Percentiles rank a stretch among this genome's conserved stretches.
phyloP scores from a whole-genome alignment of 2,329 filamentous ascomycete genomes.

The Verticillium nonalfalfae region DNA sequence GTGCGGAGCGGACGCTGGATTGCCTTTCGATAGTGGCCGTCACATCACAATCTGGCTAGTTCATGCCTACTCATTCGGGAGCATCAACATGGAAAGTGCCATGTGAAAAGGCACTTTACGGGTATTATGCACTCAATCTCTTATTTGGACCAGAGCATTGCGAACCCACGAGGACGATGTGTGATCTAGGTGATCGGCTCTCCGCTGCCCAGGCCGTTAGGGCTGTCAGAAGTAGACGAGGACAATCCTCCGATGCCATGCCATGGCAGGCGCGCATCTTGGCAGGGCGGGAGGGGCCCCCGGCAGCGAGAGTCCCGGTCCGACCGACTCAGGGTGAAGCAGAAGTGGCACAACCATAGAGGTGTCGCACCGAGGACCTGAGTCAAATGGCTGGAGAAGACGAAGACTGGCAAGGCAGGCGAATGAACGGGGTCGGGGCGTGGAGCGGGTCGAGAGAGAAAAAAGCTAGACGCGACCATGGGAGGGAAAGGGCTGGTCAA shows the following conservation, averaged over 20 bases:
- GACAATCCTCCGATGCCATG: neutral
- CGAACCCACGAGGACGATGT: neutral
- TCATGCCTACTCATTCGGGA: neutral
- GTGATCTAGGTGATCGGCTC: neutral
- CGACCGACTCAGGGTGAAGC: neutral
- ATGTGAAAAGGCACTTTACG: neutral
- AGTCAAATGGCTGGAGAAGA: neutral
- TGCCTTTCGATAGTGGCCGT: neutral
- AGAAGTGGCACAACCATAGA: neutral
- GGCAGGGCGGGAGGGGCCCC: neutral
- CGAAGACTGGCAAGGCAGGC: neutral
- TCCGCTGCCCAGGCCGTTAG: neutral
- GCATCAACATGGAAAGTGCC: neutral
- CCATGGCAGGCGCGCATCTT: neutral
- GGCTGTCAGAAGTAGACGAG: neutral
- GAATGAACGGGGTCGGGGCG: neutral
- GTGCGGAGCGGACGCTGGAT: neutral
- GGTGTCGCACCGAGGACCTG: neutral
- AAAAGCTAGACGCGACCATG: neutral
- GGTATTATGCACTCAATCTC: neutral
- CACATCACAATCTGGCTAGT: neutral
- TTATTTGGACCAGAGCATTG: neutral
- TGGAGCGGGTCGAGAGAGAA: neutral
- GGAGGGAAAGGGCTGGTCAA: conserved; percentile 5
- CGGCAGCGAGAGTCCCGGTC: neutral